Evolutionary conservation across 805 yeast species (phyloP), one percentile per base, ranked within the genome.

Genomic region (Spathaspora boniae): DNA sequence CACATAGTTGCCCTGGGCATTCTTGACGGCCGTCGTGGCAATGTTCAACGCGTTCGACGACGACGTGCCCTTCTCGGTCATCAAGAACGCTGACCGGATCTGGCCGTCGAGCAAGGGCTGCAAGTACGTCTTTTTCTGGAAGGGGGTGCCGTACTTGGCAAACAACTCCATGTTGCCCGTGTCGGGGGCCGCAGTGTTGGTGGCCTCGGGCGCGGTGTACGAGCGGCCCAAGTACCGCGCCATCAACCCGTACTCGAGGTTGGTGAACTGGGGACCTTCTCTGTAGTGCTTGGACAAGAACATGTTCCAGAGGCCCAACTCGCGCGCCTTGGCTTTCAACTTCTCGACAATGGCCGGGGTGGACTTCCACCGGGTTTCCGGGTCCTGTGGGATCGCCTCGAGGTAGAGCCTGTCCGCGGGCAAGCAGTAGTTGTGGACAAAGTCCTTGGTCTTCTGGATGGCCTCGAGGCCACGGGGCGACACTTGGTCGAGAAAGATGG

Each of bases 11-110:
- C 75, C 80, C 11, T 51, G 54, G 4, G 49, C 48, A 39, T 58
- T 63, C 41, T 45, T 41, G 12, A 24, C 43, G 20, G 80, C 79
- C 19, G 63, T 49, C 26, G 72, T 56, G 1, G 74, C 62, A 38
- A 78, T 75, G 53, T 78, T 78, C 43, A 78, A 63, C 1, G 83
- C 82, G 52, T 80, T 78, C 9, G 83, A 76, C 0, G 81, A 74
- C 4, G 80, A 71, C 9, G 72, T 65, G 17, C 78, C 77, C 47
- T 68, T 73, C 49, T 78, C 84, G 3, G 83, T 79, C 83, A 80
- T 77, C 38, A 77, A 60, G 46, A 78, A 79, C 0, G 82, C 83
- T 7, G 80, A 74, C 43, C 82, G 58, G 41, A 74, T 74, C 30
- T 70, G 55, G 5, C 82, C 84, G 25, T 68, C 55, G 38, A 78